A percentile compares a stretch with the other conserved stretches of the same genome.
phyloP scores from a whole-genome alignment of 768 basidiomycete species.

The Strobilomyces confusus region DNA sequence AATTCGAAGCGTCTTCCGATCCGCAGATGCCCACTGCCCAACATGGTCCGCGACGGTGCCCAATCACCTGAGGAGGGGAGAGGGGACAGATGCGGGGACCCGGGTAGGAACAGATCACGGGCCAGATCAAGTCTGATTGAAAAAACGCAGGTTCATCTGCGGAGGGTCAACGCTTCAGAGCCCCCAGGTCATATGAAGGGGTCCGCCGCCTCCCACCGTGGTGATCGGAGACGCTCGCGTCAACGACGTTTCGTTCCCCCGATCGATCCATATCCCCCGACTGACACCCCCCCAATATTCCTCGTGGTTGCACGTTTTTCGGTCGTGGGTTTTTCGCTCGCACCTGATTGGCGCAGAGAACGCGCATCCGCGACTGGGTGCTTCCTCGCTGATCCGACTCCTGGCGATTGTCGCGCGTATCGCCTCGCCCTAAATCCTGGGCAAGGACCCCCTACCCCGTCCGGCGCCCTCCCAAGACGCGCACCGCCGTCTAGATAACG shows the following conservation, averaged over 20 bases:
- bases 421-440: conserved; percentile 23
- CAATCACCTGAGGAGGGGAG: background rate
- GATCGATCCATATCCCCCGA: background rate
- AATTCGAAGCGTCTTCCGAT: conserved; percentile 12
- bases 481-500: too few relatives aligned
- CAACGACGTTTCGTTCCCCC: conserved; percentile 11
- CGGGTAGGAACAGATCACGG: conserved; percentile 12
- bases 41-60: conserved; percentile 1
- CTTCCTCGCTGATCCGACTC: conserved; percentile 27
- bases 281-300: background rate
- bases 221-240: conserved; percentile 18
- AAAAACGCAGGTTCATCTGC: conserved; percentile 6
- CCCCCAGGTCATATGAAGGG: conserved; percentile 22
- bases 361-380: conserved; percentile 4
- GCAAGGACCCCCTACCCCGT: conserved; percentile 13
- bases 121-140: conserved; percentile 19
- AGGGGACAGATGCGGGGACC: conserved; percentile 3
- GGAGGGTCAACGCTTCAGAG: conserved; percentile 6
- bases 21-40: conserved; percentile 8
- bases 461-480: background rate
- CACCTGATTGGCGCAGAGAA: conserved; percentile 20
- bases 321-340: background rate
- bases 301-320: background rate
- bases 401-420: conserved; percentile 26
- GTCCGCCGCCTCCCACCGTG: conserved; percentile 18